phyloP scores from a whole-genome alignment of 306 rosid species.

The Vigna nakashimae region DNA sequence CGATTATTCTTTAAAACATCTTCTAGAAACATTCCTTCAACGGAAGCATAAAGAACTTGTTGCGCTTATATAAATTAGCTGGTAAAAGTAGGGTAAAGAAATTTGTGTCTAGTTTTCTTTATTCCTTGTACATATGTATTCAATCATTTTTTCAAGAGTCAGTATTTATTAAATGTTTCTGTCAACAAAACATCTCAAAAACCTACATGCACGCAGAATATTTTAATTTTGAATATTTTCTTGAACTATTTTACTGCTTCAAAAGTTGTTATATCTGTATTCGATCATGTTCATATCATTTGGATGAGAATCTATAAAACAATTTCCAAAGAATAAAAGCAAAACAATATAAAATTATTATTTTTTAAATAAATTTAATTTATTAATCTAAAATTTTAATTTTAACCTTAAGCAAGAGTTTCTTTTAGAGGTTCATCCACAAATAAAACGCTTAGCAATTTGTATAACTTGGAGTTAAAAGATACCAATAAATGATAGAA shows the following conservation, averaged over 20 bases:
- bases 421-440: no score
- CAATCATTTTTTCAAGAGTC: neutral
- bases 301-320: no score
- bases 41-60: neutral
- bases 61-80: neutral
- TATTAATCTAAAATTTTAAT: no score
- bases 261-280: no score
- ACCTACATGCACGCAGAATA: neutral
- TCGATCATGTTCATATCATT: no score
- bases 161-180: neutral
- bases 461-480: neutral
- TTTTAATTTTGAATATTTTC: neutral
- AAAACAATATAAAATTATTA: no score
- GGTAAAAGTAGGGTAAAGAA: neutral
- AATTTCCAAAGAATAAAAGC: no score
- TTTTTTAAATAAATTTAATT: no score
- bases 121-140: neutral
- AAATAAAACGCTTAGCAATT: no score
- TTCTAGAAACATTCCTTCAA: neutral
- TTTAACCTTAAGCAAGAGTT: no score
- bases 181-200: neutral
- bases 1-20: neutral
- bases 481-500: no score
- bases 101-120: neutral
- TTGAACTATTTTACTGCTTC: neutral